Conservation (phyloP, 179 eudicot species). For the Carnegiea gigantea region DNA sequence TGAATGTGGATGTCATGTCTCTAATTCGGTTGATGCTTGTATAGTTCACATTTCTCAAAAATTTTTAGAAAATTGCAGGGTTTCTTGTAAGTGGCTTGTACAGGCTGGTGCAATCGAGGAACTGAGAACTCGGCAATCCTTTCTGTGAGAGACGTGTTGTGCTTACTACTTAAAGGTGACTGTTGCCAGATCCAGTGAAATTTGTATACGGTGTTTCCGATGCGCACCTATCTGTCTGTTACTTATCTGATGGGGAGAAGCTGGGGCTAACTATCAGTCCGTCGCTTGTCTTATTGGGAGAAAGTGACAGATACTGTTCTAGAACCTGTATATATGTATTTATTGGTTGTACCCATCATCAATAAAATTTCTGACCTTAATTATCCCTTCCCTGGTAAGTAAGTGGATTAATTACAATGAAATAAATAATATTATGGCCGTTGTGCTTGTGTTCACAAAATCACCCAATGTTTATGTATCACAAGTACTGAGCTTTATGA, state of each 20-base stretch:
- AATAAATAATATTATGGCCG: no score
- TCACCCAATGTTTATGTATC: no score
- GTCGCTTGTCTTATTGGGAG: not conserved
- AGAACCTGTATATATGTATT: not conserved
- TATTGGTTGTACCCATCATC: not conserved
- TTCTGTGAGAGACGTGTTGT: constrained; percentile 9
- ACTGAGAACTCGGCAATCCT: constrained; percentile 5
- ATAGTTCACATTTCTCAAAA: not conserved
- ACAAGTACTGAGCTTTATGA: not conserved
- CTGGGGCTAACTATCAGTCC: not conserved
- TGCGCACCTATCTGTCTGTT: not conserved
- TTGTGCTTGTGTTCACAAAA: not conserved
- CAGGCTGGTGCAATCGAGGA: constrained; percentile 4
- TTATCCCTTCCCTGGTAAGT: not conserved
- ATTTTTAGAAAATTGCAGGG: not conserved
- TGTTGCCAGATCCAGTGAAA: constrained; percentile 5
- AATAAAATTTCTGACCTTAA: not conserved
- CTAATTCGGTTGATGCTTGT: not conserved
- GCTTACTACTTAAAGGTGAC: constrained; percentile 22
- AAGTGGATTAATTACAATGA: not conserved
- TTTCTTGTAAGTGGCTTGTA: constrained; percentile 17
- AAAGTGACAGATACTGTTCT: not conserved
- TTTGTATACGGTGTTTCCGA: not conserved
- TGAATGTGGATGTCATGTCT: not conserved
- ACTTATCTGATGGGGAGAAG: no score